Percentiles rank a stretch among this genome's conserved stretches.
Evolutionary conservation across 148 eudicot species (phyloP).

Genomic region (Cornus controversa): DNA sequence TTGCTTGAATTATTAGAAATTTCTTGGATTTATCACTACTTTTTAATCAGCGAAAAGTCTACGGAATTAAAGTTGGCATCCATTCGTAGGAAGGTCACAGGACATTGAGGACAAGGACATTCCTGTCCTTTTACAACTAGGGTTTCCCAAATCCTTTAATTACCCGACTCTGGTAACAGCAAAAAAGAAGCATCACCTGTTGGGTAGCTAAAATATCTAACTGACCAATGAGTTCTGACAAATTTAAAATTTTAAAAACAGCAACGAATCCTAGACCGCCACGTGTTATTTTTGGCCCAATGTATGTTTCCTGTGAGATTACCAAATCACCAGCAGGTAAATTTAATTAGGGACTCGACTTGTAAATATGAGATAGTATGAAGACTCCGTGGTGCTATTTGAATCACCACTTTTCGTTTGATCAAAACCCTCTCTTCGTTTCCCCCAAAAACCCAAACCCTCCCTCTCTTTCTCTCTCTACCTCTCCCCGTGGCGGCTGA

Average conservation of each 20-base stretch:
- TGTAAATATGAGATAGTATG: neutral
- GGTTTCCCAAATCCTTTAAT: too few species aligned
- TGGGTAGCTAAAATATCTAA: neutral
- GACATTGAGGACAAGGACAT: too few species aligned
- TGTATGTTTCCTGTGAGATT: neutral
- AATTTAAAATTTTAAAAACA: neutral
- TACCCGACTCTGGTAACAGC: too few species aligned
- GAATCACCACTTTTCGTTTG: constrained; percentile 41
- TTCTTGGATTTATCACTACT: too few species aligned
- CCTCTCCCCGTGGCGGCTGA: constrained; percentile 36
- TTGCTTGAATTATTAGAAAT: too few species aligned
- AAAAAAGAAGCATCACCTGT: neutral
- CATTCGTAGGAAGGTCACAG: too few species aligned
- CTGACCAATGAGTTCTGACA: neutral
- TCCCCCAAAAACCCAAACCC: constrained; percentile 32
- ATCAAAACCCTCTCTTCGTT: constrained; percentile 14
- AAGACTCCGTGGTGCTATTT: constrained; percentile 42
- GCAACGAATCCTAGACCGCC: too few species aligned
- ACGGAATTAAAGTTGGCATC: too few species aligned
- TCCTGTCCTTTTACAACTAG: too few species aligned
- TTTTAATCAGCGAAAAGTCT: too few species aligned
- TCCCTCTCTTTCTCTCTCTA: neutral
- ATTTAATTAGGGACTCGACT: neutral
- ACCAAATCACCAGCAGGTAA: neutral
- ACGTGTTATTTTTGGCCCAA: neutral